Base-by-base conservation (phyloP, 2,329 filamentous ascomycete genomes). In the Cordyceps militaris region DNA sequence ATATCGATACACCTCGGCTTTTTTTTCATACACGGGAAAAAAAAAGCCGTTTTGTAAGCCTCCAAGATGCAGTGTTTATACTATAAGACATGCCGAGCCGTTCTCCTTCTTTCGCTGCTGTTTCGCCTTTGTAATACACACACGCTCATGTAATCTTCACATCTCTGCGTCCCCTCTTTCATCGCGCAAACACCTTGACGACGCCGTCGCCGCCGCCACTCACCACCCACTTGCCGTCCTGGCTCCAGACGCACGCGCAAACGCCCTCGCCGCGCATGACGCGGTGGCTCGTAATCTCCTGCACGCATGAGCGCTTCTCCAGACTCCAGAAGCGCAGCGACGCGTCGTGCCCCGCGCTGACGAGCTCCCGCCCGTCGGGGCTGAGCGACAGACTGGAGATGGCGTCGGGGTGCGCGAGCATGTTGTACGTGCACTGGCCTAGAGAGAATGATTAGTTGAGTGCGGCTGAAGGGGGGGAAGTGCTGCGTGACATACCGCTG, bases 351-450 rank as follows among this genome's bases (percentile, higher is more conserved):
- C 94, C 94, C 1, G 91, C 94, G 47, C 91, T 97, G 50, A 99
- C 93, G 11, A 97, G 86, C 76, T 99, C 94, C 59, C 88, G 86
- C 47, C 93, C 92, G 68, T 97, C 93, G 14, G 93, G 94, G 64
- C 91, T 96, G 21, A 99, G 82, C 0, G 91, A 95, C 5, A 99
- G 81, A 26, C 89, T 88, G 1, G 94, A 95, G 63, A 99, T 97
- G 58, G 94, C 87, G 3, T 92, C 88, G 0, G 94, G 91, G 66
- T 99, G 94, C 6, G 94, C 94, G 60, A 97, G 84, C 94, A 99
- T 99, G 67, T 89, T 95, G 74, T 99, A 99, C 62, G 94, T 97
- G 75, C 92, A 97, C 91, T 99, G 94, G 58, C 94, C 94, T 97
- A 63, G n/a, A 10, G 11, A 23, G 23, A 14, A 21, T 14, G 26